Evolutionary conservation across 148 eudicot genomes (phyloP).

Genomic region (Amaranthus palmeri): DNA sequence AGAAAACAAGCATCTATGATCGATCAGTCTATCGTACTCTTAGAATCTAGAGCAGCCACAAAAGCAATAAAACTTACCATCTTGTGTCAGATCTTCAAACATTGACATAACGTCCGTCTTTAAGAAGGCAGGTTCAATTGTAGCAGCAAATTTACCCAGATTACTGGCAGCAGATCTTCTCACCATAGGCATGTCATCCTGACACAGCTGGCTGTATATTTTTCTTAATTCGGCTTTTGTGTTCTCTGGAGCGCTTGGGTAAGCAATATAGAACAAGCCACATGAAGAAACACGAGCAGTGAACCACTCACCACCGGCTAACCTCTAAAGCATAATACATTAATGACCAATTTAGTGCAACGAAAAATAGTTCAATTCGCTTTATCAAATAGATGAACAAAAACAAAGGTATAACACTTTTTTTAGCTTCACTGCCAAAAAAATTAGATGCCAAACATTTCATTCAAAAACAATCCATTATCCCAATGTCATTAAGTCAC

Average conservation of each 20-base stretch:
- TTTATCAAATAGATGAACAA: background rate
- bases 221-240: conserved; percentile 43
- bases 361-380: background rate
- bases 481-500: too few relatives aligned
- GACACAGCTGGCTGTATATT: conserved; percentile 50
- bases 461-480: too few relatives aligned
- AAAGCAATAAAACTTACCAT: conserved; percentile 30
- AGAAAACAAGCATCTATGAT: background rate
- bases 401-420: background rate
- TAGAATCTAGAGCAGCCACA: background rate
- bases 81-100: conserved; percentile 52
- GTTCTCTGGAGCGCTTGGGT: conserved; percentile 45
- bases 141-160: conserved; percentile 53
- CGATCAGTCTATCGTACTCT: too few relatives aligned
- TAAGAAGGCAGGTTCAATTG: conserved; percentile 46
- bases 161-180: conserved; percentile 57
- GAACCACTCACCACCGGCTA: conserved; percentile 63
- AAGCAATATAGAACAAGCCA: conserved; percentile 55
- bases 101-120: conserved; percentile 44
- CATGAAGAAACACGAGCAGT: conserved; percentile 61
- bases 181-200: conserved; percentile 66
- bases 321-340: conserved; percentile 31
- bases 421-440: too few relatives aligned
- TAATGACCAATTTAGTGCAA: background rate
- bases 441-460: background rate